Conservation (phyloP, 1,284 basidiomycete genomes). For the Dichomitus squalens region DNA sequence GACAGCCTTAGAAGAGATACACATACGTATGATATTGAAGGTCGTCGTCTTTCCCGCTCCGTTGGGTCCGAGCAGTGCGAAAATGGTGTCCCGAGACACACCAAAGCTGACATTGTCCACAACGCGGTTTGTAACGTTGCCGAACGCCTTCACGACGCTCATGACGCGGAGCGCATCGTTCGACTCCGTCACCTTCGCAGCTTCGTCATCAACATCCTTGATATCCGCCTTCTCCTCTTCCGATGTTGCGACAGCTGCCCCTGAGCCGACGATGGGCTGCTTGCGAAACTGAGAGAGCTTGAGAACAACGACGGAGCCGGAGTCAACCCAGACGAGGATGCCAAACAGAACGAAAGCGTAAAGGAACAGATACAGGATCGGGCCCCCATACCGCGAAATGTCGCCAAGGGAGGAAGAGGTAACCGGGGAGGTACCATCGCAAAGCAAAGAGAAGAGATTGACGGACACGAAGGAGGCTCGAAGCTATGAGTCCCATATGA, state of each 20-base stretch:
- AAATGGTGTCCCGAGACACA: conserved; percentile 63
- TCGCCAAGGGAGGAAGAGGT: conserved; percentile 49
- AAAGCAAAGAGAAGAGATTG: conserved; percentile 78
- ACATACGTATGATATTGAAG: conserved; percentile 74
- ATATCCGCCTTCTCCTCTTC: not conserved
- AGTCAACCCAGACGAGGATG: conserved; percentile 64
- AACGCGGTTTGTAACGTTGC: conserved; percentile 48
- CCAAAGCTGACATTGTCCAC: conserved; percentile 78
- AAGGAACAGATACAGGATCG: conserved; percentile 73
- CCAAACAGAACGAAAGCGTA: conserved; percentile 54
- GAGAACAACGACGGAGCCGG: conserved; percentile 50
- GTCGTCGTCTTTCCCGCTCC: conserved; percentile 83
- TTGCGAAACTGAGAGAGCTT: conserved; percentile 13
- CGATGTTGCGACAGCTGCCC: not conserved
- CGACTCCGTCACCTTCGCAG: conserved; percentile 47
- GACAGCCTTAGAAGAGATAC: no score
- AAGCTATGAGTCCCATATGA: conserved; percentile 34
- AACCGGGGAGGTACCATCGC: conserved; percentile 56
- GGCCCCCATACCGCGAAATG: conserved; percentile 71
- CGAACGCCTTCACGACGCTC: conserved; percentile 69
- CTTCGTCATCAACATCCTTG: conserved; percentile 57
- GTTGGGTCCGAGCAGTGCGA: conserved; percentile 79
- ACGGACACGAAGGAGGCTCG: conserved; percentile 73
- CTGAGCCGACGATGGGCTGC: conserved; percentile 2
- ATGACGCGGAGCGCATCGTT: conserved; percentile 64